Conservation (phyloP, 768 basidiomycete species). For the Boletus subcaerulescens region DNA sequence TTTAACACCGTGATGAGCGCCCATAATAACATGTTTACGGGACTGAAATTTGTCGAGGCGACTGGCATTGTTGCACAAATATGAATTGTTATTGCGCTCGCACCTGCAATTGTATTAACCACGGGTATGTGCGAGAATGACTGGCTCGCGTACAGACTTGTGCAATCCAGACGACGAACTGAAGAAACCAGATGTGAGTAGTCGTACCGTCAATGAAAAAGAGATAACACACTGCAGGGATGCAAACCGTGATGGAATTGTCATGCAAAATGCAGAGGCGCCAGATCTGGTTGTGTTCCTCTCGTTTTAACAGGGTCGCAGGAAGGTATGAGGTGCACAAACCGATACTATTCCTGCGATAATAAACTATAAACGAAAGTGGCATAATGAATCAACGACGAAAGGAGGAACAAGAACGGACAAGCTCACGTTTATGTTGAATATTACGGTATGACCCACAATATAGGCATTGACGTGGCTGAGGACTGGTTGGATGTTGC, state of each 20-base stretch:
- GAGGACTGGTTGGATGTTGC: background rate
- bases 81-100: background rate
- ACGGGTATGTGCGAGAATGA: background rate
- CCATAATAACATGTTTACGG: slow-evolving; percentile 9
- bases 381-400: background rate
- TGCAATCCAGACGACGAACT: slow-evolving; percentile 20
- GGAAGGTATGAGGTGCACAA: background rate
- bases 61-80: background rate
- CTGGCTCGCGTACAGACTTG: slow-evolving; percentile 13
- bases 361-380: slow-evolving; percentile 9
- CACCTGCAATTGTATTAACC: slow-evolving; percentile 7
- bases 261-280: slow-evolving; percentile 23
- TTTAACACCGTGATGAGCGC: slow-evolving; percentile 10
- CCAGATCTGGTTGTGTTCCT: slow-evolving; percentile 14
- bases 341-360: slow-evolving; percentile 19
- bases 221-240: slow-evolving; percentile 15
- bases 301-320: background rate
- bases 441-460: slow-evolving; percentile 4
- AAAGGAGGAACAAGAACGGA: background rate
- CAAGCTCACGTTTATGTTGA: slow-evolving; percentile 9
- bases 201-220: background rate
- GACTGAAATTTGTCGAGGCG: background rate
- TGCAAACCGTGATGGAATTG: slow-evolving; percentile 6
- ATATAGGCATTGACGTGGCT: background rate
- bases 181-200: background rate